Evolutionary conservation across 176 grass and related monocot genomes (phyloP).

Genomic region (Bromus sterilis): DNA sequence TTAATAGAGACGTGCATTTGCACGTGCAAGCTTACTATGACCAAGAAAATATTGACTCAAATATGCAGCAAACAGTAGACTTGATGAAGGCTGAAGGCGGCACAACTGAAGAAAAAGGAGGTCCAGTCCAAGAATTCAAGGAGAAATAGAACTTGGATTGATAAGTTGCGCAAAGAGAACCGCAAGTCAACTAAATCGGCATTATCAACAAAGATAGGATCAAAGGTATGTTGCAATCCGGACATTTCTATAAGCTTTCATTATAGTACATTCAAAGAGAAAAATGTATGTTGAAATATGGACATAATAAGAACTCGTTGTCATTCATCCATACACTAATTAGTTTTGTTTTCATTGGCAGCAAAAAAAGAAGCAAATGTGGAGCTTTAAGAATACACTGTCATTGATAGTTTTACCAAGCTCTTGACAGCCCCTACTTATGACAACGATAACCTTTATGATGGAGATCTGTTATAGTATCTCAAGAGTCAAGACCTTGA

Average conservation of each 20-base stretch:
- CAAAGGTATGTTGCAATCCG: not conserved
- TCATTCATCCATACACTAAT: not conserved
- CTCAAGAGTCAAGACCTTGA: not conserved
- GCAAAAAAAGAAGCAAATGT: not conserved
- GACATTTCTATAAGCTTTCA: too few species aligned
- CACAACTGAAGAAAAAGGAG: not conserved
- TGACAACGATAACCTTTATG: not conserved
- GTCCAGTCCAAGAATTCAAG: not conserved
- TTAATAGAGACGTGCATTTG: too few species aligned
- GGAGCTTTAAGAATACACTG: not conserved
- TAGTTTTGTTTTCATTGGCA: not conserved
- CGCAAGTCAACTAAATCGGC: too few species aligned
- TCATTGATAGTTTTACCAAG: not conserved
- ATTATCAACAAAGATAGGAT: not conserved
- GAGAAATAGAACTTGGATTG: not conserved
- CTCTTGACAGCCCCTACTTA: not conserved
- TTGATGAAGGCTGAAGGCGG: too few species aligned
- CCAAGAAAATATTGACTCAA: not conserved
- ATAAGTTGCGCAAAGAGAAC: not conserved
- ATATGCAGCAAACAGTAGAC: not conserved
- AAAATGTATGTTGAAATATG: too few species aligned
- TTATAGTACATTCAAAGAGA: too few species aligned
- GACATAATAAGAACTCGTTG: too few species aligned
- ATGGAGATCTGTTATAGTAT: not conserved
- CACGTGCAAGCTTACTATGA: too few species aligned